These are phyloP conservation scores for Tylopilus plumbeoviolaceoides DNA, from an alignment of 768 basidiomycete genomes.

Conservation along the genomic window DNA sequence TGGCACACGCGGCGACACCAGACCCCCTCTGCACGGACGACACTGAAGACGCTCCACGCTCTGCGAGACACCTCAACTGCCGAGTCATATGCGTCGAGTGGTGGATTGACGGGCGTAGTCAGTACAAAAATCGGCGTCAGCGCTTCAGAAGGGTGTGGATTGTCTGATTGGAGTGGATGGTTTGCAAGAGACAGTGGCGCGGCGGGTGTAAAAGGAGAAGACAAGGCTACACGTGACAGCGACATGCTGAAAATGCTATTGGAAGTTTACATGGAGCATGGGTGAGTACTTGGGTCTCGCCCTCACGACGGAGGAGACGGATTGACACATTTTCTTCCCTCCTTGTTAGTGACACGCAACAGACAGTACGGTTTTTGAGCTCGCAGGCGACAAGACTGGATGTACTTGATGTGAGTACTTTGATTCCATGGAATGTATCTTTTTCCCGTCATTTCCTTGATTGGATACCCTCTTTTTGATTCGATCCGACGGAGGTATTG, in stretches of 20 bases:
- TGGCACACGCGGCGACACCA: neutral
- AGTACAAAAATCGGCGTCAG: conserved; percentile 46
- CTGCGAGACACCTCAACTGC: conserved; percentile 74
- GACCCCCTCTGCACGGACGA: conserved; percentile 30
- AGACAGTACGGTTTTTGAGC: conserved; percentile 67
- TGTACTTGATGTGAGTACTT: conserved; percentile 60
- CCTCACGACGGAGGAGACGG: neutral
- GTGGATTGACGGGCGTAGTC: conserved; percentile 63
- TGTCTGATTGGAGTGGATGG: conserved; percentile 35
- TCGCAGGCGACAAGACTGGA: conserved; percentile 80
- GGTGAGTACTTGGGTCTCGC: conserved; percentile 57
- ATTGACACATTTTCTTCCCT: neutral
- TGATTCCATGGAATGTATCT: neutral
- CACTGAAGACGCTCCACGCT: conserved; percentile 61
- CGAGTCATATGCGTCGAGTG: conserved; percentile 81
- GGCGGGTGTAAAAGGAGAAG: conserved; percentile 35
- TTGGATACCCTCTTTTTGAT: neutral
- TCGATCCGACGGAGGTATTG: neutral
- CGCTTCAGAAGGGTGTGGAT: conserved; percentile 49
- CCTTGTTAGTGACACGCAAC: conserved; percentile 44
- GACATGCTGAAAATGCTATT: conserved; percentile 66
- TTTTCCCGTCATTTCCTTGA: too few species aligned
- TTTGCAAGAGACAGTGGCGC: conserved; percentile 47
- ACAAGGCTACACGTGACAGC: conserved; percentile 44
- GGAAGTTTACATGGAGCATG: conserved; percentile 77